Evolutionary conservation across 371 early-diverging fungal species (phyloP), one percentile per base, ranked within the genome.

Genomic region (Mucor racemosus): DNA sequence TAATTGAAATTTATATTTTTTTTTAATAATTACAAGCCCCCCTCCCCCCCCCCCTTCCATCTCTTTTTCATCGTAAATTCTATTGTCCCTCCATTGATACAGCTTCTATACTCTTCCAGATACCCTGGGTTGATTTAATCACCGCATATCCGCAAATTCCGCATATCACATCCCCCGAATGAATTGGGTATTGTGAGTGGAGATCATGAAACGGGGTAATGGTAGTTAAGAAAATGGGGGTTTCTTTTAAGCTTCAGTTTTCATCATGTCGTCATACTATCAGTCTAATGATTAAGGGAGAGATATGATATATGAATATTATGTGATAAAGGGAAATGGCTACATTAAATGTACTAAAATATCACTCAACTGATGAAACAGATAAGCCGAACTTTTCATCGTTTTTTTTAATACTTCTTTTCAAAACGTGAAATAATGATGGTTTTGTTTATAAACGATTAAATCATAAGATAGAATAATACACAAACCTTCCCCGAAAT

Each of bases 1-100:
- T 4, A 48, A 50, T 58, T 46, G 39, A 58, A 58, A 65, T 46
- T 58, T 44, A 65, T 41, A 64, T 58, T 21, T 58, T 58, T 63
- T 61, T 55, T 58, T 21, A 15, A 19, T 13, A n/a, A 39, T 60
- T 58, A 66, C 66, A 66, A 66, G 66, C 66, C 66, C 66, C 66
- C 66, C 66, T 42, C 44, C 50, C 46, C 17, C 66, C 66, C 66
- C 66, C 66, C 66, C 54, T 57, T 50, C 46, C 17, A 44, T 26
- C 48, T 46, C 44, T n/a, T 34, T 58, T 31, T 60, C 38, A 19
- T 48, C 46, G 61, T 34, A 33, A 34, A 34, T 55, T 55, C 56
- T n/a, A 55, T 35, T 55, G 50, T 50, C 50, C 50, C 11, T 50
- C 26, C 11, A 10, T 41, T 11, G 42, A 50, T 50, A 21, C 21